These are phyloP conservation scores for Fusarium secorum DNA, from an alignment of 2,329 filamentous ascomycete genomes.

Conservation along the genomic window DNA sequence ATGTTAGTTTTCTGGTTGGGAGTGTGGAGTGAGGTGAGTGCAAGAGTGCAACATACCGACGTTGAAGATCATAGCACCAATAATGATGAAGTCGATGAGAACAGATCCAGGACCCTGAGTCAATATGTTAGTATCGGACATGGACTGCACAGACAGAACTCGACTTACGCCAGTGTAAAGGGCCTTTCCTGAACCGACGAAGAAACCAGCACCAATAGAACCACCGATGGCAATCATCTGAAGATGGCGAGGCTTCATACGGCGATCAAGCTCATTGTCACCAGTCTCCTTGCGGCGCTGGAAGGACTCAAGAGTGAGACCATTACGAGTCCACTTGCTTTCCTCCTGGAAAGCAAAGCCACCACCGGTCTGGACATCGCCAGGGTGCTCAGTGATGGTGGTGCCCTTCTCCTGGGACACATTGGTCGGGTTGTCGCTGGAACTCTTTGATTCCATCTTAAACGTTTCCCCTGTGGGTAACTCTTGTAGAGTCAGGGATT, in stretches of 20 bases:
- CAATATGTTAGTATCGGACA: conserved; percentile 1
- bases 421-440: conserved; percentile 33
- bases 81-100: conserved; percentile 61
- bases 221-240: conserved; percentile 71
- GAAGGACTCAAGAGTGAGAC: conserved; percentile 40
- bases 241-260: conserved; percentile 65
- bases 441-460: conserved; percentile 36
- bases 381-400: conserved; percentile 27
- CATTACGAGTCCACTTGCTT: conserved; percentile 36
- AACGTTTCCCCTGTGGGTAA: conserved; percentile 11
- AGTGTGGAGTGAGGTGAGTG: neutral
- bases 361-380: conserved; percentile 23
- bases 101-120: conserved; percentile 52
- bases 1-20: conserved; percentile 2
- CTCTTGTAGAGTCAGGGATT: conserved; percentile 1
- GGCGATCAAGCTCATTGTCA: conserved; percentile 50
- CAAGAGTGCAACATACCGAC: conserved; percentile 46
- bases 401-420: conserved; percentile 35
- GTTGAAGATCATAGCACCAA: conserved; percentile 69
- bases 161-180: conserved; percentile 55
- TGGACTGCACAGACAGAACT: neutral
- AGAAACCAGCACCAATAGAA: conserved; percentile 69
- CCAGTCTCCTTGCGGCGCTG: conserved; percentile 33
- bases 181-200: conserved; percentile 66
- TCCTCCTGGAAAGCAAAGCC: conserved; percentile 36